Conservation (phyloP, 176 grass and related monocot species). For the Oryza punctata region DNA sequence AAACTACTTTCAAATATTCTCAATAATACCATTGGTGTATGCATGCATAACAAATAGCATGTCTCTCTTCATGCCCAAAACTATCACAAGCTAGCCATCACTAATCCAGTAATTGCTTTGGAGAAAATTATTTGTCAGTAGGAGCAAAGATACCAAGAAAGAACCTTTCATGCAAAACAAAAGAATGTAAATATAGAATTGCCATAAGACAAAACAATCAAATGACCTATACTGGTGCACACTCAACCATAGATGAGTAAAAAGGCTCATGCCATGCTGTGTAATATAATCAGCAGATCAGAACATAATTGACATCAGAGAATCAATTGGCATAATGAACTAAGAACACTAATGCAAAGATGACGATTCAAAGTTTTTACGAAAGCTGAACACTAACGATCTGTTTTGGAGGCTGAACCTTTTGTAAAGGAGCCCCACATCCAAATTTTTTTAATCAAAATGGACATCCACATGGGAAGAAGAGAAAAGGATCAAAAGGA, state of each 20-base stretch:
- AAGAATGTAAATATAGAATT: not conserved
- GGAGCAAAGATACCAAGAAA: not conserved
- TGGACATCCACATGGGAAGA: slow-evolving; percentile 16
- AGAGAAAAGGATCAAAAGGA: not conserved
- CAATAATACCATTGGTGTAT: not conserved
- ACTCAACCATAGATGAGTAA: not conserved
- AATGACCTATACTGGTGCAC: not conserved
- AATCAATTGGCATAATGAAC: slow-evolving; percentile 1
- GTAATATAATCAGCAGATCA: slow-evolving; percentile 11
- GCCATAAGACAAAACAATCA: not conserved
- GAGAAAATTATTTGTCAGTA: not conserved
- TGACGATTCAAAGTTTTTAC: not conserved
- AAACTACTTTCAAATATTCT: not conserved
- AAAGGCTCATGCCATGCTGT: slow-evolving; percentile 1
- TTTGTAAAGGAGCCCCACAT: not conserved
- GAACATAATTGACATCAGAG: not conserved
- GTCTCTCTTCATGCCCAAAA: not conserved
- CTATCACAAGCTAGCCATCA: not conserved
- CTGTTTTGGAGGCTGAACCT: not conserved
- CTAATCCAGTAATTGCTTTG: not conserved
- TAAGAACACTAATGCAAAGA: not conserved
- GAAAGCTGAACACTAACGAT: not conserved
- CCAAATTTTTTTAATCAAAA: not conserved
- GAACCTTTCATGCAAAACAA: not conserved
- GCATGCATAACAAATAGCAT: not conserved